Evolutionary conservation across 179 eudicot genomes (phyloP).

Genomic region (Carnegiea gigantea): DNA sequence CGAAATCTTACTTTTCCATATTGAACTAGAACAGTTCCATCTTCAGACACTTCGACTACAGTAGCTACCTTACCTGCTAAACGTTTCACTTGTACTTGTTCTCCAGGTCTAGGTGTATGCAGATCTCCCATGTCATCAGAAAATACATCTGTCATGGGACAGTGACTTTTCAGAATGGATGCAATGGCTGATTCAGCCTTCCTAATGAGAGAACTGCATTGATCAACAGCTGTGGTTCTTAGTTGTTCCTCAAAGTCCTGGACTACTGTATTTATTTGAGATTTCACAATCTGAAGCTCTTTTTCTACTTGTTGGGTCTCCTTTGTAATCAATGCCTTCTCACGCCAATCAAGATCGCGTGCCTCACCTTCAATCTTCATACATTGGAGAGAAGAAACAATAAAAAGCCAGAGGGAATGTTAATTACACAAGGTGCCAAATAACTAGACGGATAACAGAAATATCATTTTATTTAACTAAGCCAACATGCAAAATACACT

Average conservation of each 20-base stretch:
- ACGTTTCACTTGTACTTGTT: constrained; percentile 67
- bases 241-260: constrained; percentile 63
- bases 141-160: constrained; percentile 33
- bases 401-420: background rate
- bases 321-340: constrained; percentile 66
- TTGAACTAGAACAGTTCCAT: constrained; percentile 65
- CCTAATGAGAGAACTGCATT: constrained; percentile 53
- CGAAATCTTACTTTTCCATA: constrained; percentile 81
- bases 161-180: constrained; percentile 57
- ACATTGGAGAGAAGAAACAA: constrained; percentile 7
- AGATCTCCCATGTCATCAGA: constrained; percentile 37
- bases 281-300: constrained; percentile 50
- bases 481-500: background rate
- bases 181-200: constrained; percentile 70
- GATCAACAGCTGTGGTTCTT: constrained; percentile 35
- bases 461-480: background rate
- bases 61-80: constrained; percentile 79
- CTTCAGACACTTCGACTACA: constrained; percentile 68
- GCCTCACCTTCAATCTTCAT: constrained; percentile 69
- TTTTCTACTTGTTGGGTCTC: constrained; percentile 56
- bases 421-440: background rate
- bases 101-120: constrained; percentile 58
- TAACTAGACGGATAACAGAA: background rate
- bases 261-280: constrained; percentile 52
- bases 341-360: constrained; percentile 70